Percentiles rank a stretch among this genome's conserved stretches.
These are phyloP conservation scores for Nannochloropsis gaditana DNA, from an alignment of 108 stramenopile genomes.

Conservation along the genomic window DNA sequence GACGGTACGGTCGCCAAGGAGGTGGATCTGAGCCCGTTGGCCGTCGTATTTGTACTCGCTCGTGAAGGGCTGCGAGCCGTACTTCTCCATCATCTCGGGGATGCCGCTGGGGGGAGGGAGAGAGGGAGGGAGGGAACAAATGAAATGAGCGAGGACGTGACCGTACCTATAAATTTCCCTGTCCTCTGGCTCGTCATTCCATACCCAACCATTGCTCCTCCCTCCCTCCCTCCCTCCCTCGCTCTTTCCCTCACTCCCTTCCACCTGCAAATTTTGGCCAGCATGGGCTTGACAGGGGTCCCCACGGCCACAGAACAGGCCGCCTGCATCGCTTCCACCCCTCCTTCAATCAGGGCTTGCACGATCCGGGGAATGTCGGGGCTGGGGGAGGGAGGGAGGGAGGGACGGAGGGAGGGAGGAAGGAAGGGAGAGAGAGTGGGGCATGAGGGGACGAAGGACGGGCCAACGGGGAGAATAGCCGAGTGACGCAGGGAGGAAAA, in stretches of 20 bases:
- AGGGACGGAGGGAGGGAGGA: neutral
- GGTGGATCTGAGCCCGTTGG: conserved; percentile 2
- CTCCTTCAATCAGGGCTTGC: neutral
- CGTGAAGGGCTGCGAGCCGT: neutral
- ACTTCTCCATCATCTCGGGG: neutral
- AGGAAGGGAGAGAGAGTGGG: neutral
- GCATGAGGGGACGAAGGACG: neutral
- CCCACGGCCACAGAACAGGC: neutral
- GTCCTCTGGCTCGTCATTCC: neutral
- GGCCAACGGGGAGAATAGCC: neutral
- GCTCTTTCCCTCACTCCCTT: neutral
- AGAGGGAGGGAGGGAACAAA: neutral
- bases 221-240: neutral
- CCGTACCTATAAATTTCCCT: no score
- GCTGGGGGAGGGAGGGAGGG: neutral
- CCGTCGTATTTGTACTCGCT: conserved; percentile 21
- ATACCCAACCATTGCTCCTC: neutral
- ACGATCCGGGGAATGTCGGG: conserved; percentile 3
- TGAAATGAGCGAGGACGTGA: neutral
- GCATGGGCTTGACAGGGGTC: conserved; percentile 12
- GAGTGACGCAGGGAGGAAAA: neutral
- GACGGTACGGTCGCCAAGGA: neutral
- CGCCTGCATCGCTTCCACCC: neutral
- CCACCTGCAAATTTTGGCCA: neutral
- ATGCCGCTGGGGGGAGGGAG: neutral